phyloP scores from a whole-genome alignment of 1,284 basidiomycete species.

The Mycosarcoma mackinlayi region DNA sequence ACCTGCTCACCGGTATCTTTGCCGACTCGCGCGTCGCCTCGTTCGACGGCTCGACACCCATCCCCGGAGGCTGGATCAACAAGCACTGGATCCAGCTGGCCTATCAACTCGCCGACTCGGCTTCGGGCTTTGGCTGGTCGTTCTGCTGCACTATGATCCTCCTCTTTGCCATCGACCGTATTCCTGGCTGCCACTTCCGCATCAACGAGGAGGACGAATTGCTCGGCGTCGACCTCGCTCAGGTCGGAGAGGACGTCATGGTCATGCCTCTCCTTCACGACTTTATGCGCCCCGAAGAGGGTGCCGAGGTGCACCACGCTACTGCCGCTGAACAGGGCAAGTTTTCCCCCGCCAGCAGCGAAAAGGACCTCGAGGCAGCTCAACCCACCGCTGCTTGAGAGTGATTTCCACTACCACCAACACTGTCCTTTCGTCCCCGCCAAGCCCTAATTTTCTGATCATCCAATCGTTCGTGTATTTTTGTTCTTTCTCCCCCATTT shows the following conservation, averaged over 20 bases:
- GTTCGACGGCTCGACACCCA: conserved; percentile 74
- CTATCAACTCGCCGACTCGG: conserved; percentile 85
- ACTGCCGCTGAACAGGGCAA: conserved; percentile 9
- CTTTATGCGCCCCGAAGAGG: conserved; percentile 28
- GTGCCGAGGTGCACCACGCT: conserved; percentile 29
- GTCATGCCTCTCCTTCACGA: conserved; percentile 28
- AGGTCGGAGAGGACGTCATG: conserved; percentile 80
- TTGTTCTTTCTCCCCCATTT: background rate
- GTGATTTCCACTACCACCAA: background rate
- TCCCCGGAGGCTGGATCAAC: conserved; percentile 89
- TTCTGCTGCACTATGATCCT: conserved; percentile 74
- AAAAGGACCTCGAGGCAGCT: conserved; percentile 36
- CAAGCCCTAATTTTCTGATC: no score
- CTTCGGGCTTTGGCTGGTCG: conserved; percentile 61
- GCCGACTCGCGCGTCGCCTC: conserved; percentile 84
- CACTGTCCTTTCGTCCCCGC: background rate
- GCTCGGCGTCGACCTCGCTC: conserved; percentile 89
- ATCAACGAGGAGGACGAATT: conserved; percentile 85
- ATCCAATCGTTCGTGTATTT: background rate
- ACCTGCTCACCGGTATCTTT: conserved; percentile 85
- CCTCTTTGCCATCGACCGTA: conserved; percentile 90
- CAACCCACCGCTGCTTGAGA: conserved; percentile 2
- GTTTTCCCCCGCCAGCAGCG: conserved; percentile 36
- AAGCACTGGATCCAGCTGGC: conserved; percentile 78
- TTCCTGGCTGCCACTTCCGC: conserved; percentile 85